Evolutionary conservation across 441 rosid genomes (phyloP).

Genomic region (Kokia cookei): DNA sequence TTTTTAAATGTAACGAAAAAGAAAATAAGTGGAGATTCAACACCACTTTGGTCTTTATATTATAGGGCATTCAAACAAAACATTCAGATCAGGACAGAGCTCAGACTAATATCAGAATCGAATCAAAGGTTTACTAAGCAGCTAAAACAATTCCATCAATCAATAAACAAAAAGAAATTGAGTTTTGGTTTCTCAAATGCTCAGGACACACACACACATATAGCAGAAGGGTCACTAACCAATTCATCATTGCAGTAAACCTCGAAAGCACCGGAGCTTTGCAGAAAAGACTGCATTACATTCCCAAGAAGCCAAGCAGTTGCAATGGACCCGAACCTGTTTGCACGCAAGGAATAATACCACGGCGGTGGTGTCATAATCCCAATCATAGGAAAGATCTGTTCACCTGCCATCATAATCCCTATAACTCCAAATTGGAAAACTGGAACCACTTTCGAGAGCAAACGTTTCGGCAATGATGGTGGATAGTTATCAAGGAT

Average conservation of each 20-base stretch:
- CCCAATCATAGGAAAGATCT: conserved; percentile 79
- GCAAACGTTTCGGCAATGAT: conserved; percentile 65
- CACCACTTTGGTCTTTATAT: not conserved
- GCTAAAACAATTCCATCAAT: not conserved
- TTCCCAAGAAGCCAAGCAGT: conserved; percentile 93
- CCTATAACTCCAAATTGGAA: conserved; percentile 83
- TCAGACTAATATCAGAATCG: not conserved
- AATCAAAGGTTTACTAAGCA: not conserved
- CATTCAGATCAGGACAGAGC: not conserved
- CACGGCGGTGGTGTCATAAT: conserved; percentile 70
- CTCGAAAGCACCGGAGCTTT: conserved; percentile 95
- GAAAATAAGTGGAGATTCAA: not conserved
- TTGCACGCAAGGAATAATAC: conserved; percentile 79
- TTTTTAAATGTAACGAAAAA: not conserved
- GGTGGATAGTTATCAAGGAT: conserved; percentile 83
- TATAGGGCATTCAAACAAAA: not conserved
- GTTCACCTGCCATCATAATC: conserved; percentile 77
- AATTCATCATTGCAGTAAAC: conserved; percentile 63
- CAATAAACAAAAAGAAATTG: not conserved
- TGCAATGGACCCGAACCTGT: conserved; percentile 90
- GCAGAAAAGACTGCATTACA: conserved; percentile 80
- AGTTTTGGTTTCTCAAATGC: not conserved
- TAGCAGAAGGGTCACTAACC: conserved; percentile 34
- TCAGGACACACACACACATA: not conserved
- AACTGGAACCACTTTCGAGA: conserved; percentile 70